Percentiles rank a stretch among this genome's conserved stretches.
Evolutionary conservation across 2,329 filamentous ascomycete genomes (phyloP).

Genomic region (Eutypa lata): DNA sequence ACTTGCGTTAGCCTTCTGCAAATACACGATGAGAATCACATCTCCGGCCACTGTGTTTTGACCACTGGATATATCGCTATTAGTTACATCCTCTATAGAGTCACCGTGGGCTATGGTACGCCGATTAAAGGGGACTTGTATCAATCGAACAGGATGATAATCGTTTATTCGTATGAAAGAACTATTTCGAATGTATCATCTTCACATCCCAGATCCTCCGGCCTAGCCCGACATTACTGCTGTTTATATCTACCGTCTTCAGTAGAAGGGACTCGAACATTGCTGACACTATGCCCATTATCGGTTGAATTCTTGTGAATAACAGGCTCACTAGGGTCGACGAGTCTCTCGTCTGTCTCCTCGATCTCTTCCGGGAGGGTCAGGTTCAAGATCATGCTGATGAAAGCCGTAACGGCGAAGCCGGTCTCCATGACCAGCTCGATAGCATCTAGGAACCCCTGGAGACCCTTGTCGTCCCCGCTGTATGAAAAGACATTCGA

Average conservation of each 20-base stretch:
- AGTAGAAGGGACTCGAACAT: not conserved
- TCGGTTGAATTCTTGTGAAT: conserved; percentile 7
- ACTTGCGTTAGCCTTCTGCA: no score
- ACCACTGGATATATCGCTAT: no score
- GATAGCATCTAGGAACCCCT: conserved; percentile 74
- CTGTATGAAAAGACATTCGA: conserved; percentile 68
- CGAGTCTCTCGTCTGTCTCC: conserved; percentile 40
- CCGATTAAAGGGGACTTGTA: no score
- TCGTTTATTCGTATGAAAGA: no score
- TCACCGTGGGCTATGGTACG: no score
- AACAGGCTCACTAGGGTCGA: conserved; percentile 7
- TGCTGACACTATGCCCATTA: not conserved
- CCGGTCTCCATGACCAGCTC: conserved; percentile 71
- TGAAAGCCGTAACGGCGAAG: conserved; percentile 70
- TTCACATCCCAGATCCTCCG: no score
- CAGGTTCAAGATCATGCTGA: conserved; percentile 72
- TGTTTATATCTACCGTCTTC: not conserved
- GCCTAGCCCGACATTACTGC: no score
- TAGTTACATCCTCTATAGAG: no score
- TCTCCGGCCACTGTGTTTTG: no score
- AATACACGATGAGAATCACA: no score
- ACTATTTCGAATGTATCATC: no score
- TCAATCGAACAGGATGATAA: no score
- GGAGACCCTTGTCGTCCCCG: conserved; percentile 63
- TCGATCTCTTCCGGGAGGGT: conserved; percentile 72